Evolutionary conservation across 805 yeast species (phyloP), one percentile per base, ranked within the genome.

Genomic region (Tanozyma kutaoensis): DNA sequence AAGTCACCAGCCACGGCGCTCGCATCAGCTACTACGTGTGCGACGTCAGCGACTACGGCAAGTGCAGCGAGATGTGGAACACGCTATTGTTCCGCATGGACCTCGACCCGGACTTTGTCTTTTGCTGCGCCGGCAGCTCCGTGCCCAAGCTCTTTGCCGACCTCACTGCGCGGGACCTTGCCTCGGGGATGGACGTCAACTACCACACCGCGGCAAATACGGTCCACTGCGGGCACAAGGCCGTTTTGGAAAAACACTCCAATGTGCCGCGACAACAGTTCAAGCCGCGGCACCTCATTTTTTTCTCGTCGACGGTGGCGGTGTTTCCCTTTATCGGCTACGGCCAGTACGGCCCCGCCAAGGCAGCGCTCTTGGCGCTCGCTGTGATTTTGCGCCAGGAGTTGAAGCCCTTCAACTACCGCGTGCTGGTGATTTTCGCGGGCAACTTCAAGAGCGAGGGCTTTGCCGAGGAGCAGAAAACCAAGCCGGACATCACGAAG

Each of bases 391-490:
- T 91, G 28, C 71, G 95, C 35, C 95, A 86, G 39, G 99, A 91
- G 46, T 60, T 78, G 23, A 42, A 62, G 1, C 76, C 78, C 5
- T 75, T 72, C 41, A 66, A 75, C 33, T 72, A 76, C 35, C 54
- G 76, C 15, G 79, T 91, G 1, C 67, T 77, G 4, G 72, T 82
- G 33, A 72, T 84, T 0, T 76, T 72, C 42, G 94, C 97, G 0
- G 98, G 98, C 0, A 85, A 84, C 45, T 85, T 88, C 50, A 69
- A 62, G 25, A 76, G 93, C 36, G 97, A 86, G 48, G 99, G 98
- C 0, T 91, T 51, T 43, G 67, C 55, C 3, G 72, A 73, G 32
- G 99, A 91, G 49, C 77, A 86, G 45, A 51, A 54, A 30, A 77
- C 93, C 3, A 91, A 91, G 47, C 97, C 98, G 0, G 67, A 62